Evolutionary conservation across 2,329 filamentous ascomycete genomes (phyloP).

Genomic region (Colletotrichum paranaense): DNA sequence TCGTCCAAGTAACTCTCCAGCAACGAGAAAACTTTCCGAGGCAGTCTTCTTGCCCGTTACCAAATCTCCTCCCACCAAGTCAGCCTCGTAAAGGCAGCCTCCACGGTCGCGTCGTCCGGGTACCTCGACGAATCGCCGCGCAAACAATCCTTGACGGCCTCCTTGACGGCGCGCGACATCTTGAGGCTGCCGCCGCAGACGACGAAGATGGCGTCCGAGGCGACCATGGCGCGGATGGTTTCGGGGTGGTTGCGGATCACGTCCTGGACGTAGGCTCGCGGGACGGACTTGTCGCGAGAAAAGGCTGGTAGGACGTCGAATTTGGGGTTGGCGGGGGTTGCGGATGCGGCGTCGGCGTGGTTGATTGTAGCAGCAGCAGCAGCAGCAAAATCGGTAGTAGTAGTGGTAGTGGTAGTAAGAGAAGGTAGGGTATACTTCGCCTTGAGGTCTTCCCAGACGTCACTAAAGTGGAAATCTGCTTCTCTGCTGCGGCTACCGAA

Average conservation of each 20-base stretch:
- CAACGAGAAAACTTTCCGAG: too few species aligned
- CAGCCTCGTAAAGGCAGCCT: slow-evolving; percentile 48
- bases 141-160: slow-evolving; percentile 62
- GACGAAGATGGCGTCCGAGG: slow-evolving; percentile 57
- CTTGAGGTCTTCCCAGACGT: slow-evolving; percentile 72
- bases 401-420: slow-evolving; percentile 11
- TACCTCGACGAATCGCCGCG: slow-evolving; percentile 47
- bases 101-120: slow-evolving; percentile 49
- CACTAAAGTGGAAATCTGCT: slow-evolving; percentile 83
- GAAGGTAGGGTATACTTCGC: neutral
- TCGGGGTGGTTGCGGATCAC: slow-evolving; percentile 57
- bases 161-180: slow-evolving; percentile 68
- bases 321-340: neutral
- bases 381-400: slow-evolving; percentile 3
- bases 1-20: rapidly evolving
- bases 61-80: slow-evolving; percentile 71
- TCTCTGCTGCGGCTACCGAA: slow-evolving; percentile 83
- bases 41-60: slow-evolving; percentile 45
- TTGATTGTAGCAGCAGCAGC: neutral
- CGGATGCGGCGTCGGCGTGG: slow-evolving; percentile 41
- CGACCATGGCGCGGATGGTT: slow-evolving; percentile 50
- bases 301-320: slow-evolving; percentile 56
- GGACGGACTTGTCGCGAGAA: slow-evolving; percentile 54
- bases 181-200: slow-evolving; percentile 68
- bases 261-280: slow-evolving; percentile 69